A percentile compares a stretch with the other conserved stretches of the same genome.
Evolutionary conservation across 192 early-diverging fungal genomes (phyloP).

Genomic region (Dissophora ornata): DNA sequence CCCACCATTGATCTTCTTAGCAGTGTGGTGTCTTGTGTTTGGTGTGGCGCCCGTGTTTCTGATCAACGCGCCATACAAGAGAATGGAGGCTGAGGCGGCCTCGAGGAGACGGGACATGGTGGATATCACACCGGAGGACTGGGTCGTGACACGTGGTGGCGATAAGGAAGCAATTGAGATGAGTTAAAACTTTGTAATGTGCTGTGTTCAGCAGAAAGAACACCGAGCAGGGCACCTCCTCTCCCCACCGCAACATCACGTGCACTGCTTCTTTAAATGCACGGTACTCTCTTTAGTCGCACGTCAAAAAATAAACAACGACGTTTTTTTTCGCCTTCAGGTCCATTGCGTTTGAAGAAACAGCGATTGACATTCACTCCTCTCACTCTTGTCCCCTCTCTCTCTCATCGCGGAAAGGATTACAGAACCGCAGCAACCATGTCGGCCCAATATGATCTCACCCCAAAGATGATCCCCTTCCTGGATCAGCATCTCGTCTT

Average conservation of each 20-base stretch:
- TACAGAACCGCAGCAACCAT: conserved; percentile 31
- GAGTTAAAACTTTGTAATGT: no score
- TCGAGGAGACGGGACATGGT: not conserved
- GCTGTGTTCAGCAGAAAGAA: no score
- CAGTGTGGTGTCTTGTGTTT: conserved; percentile 18
- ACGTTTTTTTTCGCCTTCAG: not conserved
- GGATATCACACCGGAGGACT: not conserved
- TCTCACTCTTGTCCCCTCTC: not conserved
- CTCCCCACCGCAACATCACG: no score
- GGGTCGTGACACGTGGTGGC: not conserved
- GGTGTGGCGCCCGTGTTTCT: conserved; percentile 17
- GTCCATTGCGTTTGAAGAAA: no score
- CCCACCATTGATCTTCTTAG: conserved; percentile 34
- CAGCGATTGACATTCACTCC: not conserved
- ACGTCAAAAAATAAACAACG: conserved; percentile 3
- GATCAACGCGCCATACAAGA: conserved; percentile 12
- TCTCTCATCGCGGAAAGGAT: conserved; percentile 14
- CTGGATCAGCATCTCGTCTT: conserved; percentile 95
- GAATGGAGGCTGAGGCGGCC: conserved; percentile 26
- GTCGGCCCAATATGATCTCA: conserved; percentile 81
- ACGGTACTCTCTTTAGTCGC: conserved; percentile 1
- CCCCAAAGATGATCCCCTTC: conserved; percentile 82
- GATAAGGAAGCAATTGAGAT: conserved; percentile 8
- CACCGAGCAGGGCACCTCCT: no score
- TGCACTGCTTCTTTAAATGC: not conserved